Evolutionary conservation across 805 yeast species (phyloP).

Genomic region (Sugiyamaella valdiviana): DNA sequence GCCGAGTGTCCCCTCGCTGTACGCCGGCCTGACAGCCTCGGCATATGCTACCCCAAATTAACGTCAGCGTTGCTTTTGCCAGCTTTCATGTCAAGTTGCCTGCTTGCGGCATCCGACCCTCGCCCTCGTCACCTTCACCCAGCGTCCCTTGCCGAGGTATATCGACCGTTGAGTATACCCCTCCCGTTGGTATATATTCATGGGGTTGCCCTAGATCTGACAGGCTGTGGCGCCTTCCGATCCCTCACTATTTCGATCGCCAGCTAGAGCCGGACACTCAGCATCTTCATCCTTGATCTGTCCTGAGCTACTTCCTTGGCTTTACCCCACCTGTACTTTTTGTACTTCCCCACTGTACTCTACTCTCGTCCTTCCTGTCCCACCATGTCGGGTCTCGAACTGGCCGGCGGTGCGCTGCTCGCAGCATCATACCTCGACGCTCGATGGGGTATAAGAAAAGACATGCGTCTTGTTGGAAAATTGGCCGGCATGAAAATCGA

Average conservation of each 20-base stretch:
- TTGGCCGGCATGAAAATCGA: conserved; percentile 39
- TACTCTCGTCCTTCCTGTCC: no score
- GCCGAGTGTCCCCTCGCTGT: no score
- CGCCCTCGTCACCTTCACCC: background rate
- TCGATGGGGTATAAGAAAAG: conserved; percentile 45
- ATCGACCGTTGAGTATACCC: background rate
- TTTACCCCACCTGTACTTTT: no score
- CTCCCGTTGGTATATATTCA: background rate
- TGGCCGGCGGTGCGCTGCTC: conserved; percentile 18
- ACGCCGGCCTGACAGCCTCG: no score
- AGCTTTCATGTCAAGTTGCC: background rate
- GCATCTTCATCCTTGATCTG: background rate
- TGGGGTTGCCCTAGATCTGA: background rate
- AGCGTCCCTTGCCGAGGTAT: background rate
- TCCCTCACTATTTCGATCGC: no score
- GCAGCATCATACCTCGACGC: conserved; percentile 44
- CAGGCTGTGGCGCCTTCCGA: background rate
- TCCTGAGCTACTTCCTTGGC: no score
- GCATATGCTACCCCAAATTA: background rate
- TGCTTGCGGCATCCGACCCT: background rate
- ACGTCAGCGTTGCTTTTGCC: background rate
- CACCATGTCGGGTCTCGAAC: conserved; percentile 6
- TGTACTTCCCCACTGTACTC: background rate
- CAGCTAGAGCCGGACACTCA: background rate
- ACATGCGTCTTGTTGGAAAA: conserved; percentile 42